phyloP scores from a whole-genome alignment of 306 rosid species.

The Erythrophleum fordii region DNA sequence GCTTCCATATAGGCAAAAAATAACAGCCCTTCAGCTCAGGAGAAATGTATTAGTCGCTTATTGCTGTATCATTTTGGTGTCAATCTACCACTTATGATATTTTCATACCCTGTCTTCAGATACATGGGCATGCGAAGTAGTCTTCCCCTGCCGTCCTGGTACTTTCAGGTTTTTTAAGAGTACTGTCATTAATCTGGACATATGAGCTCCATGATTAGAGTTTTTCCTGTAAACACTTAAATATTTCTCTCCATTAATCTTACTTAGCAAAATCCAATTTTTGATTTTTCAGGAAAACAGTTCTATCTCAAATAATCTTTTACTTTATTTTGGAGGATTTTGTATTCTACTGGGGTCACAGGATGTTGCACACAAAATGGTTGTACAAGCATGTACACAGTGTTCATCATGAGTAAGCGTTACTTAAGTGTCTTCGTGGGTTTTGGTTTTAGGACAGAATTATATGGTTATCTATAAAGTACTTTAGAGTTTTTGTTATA shows the following conservation, averaged over 20 bases:
- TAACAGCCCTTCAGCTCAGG: conserved; percentile 92
- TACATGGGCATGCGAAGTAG: conserved; percentile 90
- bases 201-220: conserved; percentile 18
- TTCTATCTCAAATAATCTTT: conserved; percentile 73
- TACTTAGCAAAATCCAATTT: conserved; percentile 24
- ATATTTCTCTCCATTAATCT: conserved; percentile 13
- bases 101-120: conserved; percentile 86
- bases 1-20: conserved; percentile 67
- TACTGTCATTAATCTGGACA: conserved; percentile 35
- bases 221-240: not conserved
- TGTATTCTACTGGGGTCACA: conserved; percentile 96
- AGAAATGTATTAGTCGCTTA: conserved; percentile 82
- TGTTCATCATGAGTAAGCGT: conserved; percentile 92
- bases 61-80: conserved; percentile 87
- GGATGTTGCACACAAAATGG: conserved; percentile 97
- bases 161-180: conserved; percentile 76
- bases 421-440: conserved; percentile 15
- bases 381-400: conserved; percentile 95
- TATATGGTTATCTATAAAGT: conserved; percentile 29
- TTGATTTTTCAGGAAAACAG: conserved; percentile 66
- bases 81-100: conserved; percentile 87
- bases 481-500: conserved; percentile 31
- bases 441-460: conserved; percentile 18
- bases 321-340: conserved; percentile 97
- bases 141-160: conserved; percentile 98